Evolutionary conservation across 768 basidiomycete species (phyloP), one percentile per base, ranked within the genome.

Genomic region (Tubosaeta brunneosetosa): DNA sequence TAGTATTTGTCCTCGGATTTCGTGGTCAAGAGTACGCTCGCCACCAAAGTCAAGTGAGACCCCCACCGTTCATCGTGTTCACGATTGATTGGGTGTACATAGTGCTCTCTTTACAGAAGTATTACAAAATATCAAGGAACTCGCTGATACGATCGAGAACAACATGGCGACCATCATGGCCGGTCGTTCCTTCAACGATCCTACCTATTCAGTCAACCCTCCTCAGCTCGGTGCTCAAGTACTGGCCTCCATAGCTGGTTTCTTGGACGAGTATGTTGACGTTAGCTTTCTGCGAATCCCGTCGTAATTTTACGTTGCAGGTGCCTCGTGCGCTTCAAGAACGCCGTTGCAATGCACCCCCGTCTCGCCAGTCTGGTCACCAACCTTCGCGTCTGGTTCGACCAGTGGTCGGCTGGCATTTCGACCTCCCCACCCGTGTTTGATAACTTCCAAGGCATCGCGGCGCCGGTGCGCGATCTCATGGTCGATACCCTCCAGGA

Each of bases 1-100:
- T 41, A 85, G 82, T 84, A 83, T 61, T 64, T 82, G 37, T 75
- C 84, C 0, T 84, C 84, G 9, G 77, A 81, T 17, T 76, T 77
- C 44, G 75, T 86, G 7, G 60, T 84, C 36, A 81, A 81, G 62
- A 82, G 79, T 55, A 83, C 78, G 1, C 56, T 82, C 25, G 70
- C 65, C n/a, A 74, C 76, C 38, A 65, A 72, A 33, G 74, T 77
- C 37, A 84, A 85, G 83, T 82, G 61, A 46, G 75, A 56, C 0
- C 32, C 6, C 22, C 11, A 6, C 29, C 17, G 4, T 17, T 9
- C 37, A 12, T 7, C 14, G 1, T 36, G 31, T n/a, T 50, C 51
- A 27, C 25, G 47, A 44, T 60, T 62, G 29, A 64, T 41, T 1
- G 7, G 19, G 12, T 43, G 4, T n/a, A n/a, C n/a, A n/a, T 51